Base-by-base conservation (phyloP, 768 basidiomycete genomes). In the Mycena capillaripes region DNA sequence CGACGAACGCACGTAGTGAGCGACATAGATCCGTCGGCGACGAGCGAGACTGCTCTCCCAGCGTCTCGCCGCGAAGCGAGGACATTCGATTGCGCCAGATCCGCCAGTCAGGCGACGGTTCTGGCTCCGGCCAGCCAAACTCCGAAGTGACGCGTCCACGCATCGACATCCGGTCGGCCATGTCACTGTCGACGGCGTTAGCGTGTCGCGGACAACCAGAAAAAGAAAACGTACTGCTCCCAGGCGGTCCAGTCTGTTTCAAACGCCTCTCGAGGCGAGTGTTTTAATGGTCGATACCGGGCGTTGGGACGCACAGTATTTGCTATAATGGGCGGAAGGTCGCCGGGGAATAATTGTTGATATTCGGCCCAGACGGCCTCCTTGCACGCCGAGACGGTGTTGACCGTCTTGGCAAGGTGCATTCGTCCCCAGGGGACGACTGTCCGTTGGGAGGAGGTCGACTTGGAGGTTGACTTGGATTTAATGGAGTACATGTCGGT, bases 321-420 rank as follows among this genome's bases (percentile, higher is more conserved):
- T 61, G 82, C 78, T 57, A 87, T 81, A 55, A 84, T 74, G 10
- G 79, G 81, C 29, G 82, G 81, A n/a, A 84, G 79, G 42, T 84
- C 82, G 10, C 81, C 76, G 29, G 84, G 84, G 48, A 84, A 86
- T 2, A 92, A 78, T 63, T 81, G 83, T 53, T 88, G 81, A 77
- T 93, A 94, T 78, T 91, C 91, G 25, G 81, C 79, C 88, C 89
- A 92, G 46, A 95, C 89, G 23, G 91, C 88, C 46, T 92, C 92
- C 76, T 93, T 93, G 82, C 92, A 94, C 19, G 86, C 88, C 29
- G 79, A 76, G 29, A 94, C 85, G 23, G 87, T 88, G 34, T 84
- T 85, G 11, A 94, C 87, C 30, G 83, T 87, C 70, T 86, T 88
- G 16, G 89, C 89, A 12, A 95, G 84, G 77, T 94, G 93, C 88